These are phyloP conservation scores for Mycena indigotica DNA, from an alignment of 768 basidiomycete genomes.

Conservation along the genomic window DNA sequence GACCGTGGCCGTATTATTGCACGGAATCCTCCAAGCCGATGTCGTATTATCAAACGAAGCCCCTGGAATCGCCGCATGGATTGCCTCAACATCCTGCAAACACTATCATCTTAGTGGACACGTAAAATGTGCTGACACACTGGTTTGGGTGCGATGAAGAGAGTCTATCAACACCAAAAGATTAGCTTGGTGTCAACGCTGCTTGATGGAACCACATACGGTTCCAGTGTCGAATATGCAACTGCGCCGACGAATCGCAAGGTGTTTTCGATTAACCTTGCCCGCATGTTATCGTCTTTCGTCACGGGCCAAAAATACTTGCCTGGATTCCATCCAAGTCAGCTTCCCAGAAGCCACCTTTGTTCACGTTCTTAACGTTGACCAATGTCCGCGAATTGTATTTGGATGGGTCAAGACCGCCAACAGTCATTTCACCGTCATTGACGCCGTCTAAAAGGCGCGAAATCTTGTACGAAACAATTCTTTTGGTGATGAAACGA, in stretches of 20 bases:
- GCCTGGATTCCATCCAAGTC: slow-evolving; percentile 47
- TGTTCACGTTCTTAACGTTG: slow-evolving; percentile 52
- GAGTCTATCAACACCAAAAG: slow-evolving; percentile 17
- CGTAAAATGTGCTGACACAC: too few relatives aligned
- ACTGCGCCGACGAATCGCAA: slow-evolving; percentile 48
- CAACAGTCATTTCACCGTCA: slow-evolving; percentile 66
- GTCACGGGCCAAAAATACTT: neutral
- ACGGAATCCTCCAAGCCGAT: slow-evolving; percentile 65
- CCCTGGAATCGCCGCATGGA: slow-evolving; percentile 61
- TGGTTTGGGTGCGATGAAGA: slow-evolving; percentile 20
- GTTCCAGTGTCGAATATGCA: slow-evolving; percentile 56
- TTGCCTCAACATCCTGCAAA: slow-evolving; percentile 49
- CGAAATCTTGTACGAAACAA: slow-evolving; percentile 70
- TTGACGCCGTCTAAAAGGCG: slow-evolving; percentile 57
- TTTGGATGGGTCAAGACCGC: slow-evolving; percentile 55
- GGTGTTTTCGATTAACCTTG: slow-evolving; percentile 45
- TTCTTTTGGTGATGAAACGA: slow-evolving; percentile 52
- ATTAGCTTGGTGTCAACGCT: neutral
- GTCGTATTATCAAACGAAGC: slow-evolving; percentile 47
- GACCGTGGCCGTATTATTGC: slow-evolving; percentile 54
- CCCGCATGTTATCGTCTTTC: too few relatives aligned
- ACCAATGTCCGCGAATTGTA: slow-evolving; percentile 50
- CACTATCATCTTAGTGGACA: too few relatives aligned
- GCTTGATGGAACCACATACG: slow-evolving; percentile 25
- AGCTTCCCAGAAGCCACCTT: slow-evolving; percentile 67